A percentile compares a stretch with the other conserved stretches of the same genome.
Evolutionary conservation across 2,329 filamentous ascomycete genomes (phyloP).

Genomic region (Cladorrhinum sp.): DNA sequence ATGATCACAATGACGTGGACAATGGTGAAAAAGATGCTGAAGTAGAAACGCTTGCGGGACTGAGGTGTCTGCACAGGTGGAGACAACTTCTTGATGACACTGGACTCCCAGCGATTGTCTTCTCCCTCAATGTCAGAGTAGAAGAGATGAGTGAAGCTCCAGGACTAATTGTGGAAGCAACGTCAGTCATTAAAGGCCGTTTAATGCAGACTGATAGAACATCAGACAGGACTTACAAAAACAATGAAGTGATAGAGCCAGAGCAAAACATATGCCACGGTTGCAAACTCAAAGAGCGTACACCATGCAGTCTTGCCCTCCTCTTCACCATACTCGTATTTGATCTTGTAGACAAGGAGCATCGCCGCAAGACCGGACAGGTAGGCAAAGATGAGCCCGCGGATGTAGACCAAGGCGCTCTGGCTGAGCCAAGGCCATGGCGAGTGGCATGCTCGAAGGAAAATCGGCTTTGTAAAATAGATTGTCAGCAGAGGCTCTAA

Average conservation of each 20-base stretch:
- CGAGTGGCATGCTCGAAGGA: slow-evolving; percentile 50
- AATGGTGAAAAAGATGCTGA: slow-evolving; percentile 50
- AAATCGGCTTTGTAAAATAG: slow-evolving; percentile 43
- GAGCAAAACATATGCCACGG: slow-evolving; percentile 42
- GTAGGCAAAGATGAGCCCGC: slow-evolving; percentile 43
- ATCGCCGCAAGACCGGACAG: slow-evolving; percentile 42
- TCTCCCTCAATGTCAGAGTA: slow-evolving; percentile 41
- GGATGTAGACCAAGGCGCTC: slow-evolving; percentile 43
- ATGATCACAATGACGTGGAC: slow-evolving; percentile 47
- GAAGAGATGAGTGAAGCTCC: slow-evolving; percentile 53
- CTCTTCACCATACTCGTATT: slow-evolving; percentile 27
- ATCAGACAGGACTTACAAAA: slow-evolving; percentile 39
- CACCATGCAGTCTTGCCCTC: slow-evolving; percentile 40
- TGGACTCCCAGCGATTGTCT: slow-evolving; percentile 36
- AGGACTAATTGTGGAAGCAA: slow-evolving; percentile 37
- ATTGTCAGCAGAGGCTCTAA: background rate
- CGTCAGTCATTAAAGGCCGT: background rate
- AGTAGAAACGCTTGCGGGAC: slow-evolving; percentile 44
- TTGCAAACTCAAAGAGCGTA: slow-evolving; percentile 49
- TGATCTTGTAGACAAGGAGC: slow-evolving; percentile 45
- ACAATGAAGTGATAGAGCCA: slow-evolving; percentile 45
- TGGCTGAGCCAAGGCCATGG: slow-evolving; percentile 49
- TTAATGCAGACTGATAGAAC: background rate
- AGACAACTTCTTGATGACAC: slow-evolving; percentile 41
- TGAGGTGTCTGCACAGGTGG: slow-evolving; percentile 42